A percentile compares a stretch with the other conserved stretches of the same genome.
These are phyloP conservation scores for Smittium culicis DNA, from an alignment of 371 early-diverging fungal genomes.

Conservation along the genomic window DNA sequence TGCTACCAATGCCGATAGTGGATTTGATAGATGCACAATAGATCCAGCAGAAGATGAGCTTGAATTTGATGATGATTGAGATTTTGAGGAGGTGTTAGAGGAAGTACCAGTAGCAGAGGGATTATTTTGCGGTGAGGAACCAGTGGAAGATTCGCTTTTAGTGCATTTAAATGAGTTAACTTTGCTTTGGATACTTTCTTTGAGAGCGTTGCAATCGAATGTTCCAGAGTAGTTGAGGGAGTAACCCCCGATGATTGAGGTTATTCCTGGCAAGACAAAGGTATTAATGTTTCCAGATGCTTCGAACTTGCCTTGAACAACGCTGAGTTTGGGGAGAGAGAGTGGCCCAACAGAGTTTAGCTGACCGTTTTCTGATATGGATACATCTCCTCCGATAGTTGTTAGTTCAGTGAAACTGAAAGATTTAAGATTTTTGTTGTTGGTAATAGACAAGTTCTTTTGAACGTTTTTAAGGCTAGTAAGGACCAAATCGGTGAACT, in stretches of 20 bases:
- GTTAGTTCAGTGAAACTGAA: background rate
- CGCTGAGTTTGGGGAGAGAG: background rate
- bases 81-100: too few relatives aligned
- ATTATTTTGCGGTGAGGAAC: too few relatives aligned
- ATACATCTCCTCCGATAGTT: background rate
- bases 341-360: background rate
- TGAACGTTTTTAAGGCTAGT: background rate
- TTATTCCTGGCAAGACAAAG: background rate
- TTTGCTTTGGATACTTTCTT: too few relatives aligned
- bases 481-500: background rate
- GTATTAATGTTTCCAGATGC: background rate
- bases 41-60: too few relatives aligned
- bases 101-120: too few relatives aligned
- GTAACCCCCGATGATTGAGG: background rate
- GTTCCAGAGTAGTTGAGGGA: background rate
- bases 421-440: conserved; percentile 3
- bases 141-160: too few relatives aligned
- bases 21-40: too few relatives aligned
- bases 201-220: background rate
- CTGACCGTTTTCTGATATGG: background rate
- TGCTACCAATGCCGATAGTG: too few relatives aligned
- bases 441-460: background rate
- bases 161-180: too few relatives aligned
- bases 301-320: background rate
- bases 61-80: too few relatives aligned